phyloP scores from a whole-genome alignment of 352 stramenopile species.

The Plasmopara muralis region DNA sequence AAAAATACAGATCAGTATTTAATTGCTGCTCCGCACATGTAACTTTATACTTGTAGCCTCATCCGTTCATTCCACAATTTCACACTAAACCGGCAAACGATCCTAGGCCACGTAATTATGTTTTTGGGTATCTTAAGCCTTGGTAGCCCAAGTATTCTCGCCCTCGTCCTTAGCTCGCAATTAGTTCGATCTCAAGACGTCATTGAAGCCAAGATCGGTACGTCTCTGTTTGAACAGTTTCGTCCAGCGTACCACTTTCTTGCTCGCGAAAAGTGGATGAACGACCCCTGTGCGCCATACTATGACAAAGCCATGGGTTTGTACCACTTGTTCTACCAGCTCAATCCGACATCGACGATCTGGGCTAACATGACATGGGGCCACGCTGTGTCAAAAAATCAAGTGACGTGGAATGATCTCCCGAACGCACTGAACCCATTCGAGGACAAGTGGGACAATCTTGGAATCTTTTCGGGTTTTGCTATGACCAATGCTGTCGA shows the following conservation, averaged over 20 bases:
- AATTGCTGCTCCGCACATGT: too few relatives aligned
- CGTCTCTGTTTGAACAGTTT: constrained; percentile 44
- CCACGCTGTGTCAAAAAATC: constrained; percentile 63
- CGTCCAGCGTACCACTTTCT: constrained; percentile 57
- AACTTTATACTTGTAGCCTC: too few relatives aligned
- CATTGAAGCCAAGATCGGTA: constrained; percentile 27
- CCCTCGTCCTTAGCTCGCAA: constrained; percentile 13
- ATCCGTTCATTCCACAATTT: too few relatives aligned
- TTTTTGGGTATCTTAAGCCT: too few relatives aligned
- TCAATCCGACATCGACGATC: constrained; percentile 45
- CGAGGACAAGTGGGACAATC: constrained; percentile 57
- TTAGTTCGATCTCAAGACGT: constrained; percentile 12
- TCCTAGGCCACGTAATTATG: too few relatives aligned
- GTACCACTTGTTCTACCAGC: constrained; percentile 83
- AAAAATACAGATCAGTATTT: too few relatives aligned
- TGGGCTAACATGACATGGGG: constrained; percentile 78
- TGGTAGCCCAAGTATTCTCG: not conserved
- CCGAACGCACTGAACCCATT: constrained; percentile 45
- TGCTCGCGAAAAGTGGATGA: constrained; percentile 74
- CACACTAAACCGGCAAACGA: too few relatives aligned
- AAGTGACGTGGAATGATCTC: constrained; percentile 66
- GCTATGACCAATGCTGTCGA: constrained; percentile 47
- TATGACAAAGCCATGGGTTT: constrained; percentile 48
- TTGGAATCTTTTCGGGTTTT: constrained; percentile 74
- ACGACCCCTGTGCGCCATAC: constrained; percentile 74